A percentile compares a stretch with the other conserved stretches of the same genome.
phyloP scores from a whole-genome alignment of 257 asterid genomes.

The Salvia miltiorrhiza region DNA sequence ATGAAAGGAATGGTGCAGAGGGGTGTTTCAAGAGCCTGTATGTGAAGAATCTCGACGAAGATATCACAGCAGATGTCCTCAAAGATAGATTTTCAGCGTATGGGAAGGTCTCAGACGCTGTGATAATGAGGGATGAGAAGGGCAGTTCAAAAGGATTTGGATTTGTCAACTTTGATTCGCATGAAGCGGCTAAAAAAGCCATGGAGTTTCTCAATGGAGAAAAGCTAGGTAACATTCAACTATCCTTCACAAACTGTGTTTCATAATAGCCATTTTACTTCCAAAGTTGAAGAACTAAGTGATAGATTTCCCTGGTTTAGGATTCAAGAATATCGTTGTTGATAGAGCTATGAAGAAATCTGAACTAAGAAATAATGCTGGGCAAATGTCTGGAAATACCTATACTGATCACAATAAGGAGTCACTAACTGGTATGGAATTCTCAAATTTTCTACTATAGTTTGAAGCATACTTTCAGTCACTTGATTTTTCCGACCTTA shows the following conservation, averaged over 20 bases:
- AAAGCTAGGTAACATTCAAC: constrained; percentile 18
- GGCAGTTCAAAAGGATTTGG: constrained; percentile 56
- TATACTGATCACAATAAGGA: not conserved
- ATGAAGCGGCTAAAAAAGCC: constrained; percentile 53
- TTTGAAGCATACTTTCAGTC: not conserved
- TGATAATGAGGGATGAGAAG: constrained; percentile 39
- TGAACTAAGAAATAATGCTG: constrained; percentile 20
- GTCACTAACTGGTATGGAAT: constrained; percentile 22
- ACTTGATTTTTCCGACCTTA: not conserved
- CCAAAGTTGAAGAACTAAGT: not conserved
- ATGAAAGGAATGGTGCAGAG: constrained; percentile 34
- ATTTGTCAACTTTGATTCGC: constrained; percentile 51
- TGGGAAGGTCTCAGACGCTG: constrained; percentile 47
- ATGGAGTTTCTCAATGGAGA: constrained; percentile 42
- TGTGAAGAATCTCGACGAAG: constrained; percentile 46
- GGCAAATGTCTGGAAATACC: constrained; percentile 1
- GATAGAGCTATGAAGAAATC: constrained; percentile 32
- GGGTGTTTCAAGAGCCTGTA: constrained; percentile 44
- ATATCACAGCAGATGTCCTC: constrained; percentile 40
- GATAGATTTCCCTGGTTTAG: constrained; percentile 19
- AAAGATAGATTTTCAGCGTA: constrained; percentile 42
- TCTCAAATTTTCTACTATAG: not conserved
- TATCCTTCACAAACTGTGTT: not conserved
- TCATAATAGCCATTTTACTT: not conserved
- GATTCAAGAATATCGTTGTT: constrained; percentile 36